These are phyloP conservation scores for Neotropicomus parvogracilis DNA, from an alignment of 1,284 basidiomycete species.

Conservation along the genomic window DNA sequence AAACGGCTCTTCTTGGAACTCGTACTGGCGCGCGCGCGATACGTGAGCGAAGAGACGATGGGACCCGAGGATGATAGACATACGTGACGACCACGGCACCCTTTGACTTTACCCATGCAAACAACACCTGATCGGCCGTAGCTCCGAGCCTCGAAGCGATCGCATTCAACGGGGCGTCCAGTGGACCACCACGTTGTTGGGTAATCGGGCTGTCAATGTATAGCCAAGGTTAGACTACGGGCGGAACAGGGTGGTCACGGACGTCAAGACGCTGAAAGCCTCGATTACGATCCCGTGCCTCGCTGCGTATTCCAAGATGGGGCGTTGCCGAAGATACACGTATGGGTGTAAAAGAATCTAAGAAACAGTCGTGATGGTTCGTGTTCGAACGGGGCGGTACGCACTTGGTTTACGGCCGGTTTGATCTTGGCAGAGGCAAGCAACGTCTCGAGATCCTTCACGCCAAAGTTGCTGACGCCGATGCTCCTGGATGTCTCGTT, in stretches of 20 bases:
- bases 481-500: conserved; percentile 49
- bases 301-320: conserved; percentile 54
- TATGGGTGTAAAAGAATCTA: conserved; percentile 71
- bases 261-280: conserved; percentile 67
- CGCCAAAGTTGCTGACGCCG: conserved; percentile 71
- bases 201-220: conserved; percentile 53
- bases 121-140: conserved; percentile 63
- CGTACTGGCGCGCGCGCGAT: conserved; percentile 41
- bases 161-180: conserved; percentile 57
- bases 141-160: conserved; percentile 55
- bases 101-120: conserved; percentile 65
- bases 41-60: not conserved
- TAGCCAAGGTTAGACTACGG: not conserved
- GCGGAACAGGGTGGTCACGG: conserved; percentile 16
- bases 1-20: conserved; percentile 63
- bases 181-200: conserved; percentile 55
- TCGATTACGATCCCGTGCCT: conserved; percentile 63
- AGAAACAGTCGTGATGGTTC: conserved; percentile 5
- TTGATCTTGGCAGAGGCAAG: conserved; percentile 53
- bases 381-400: conserved; percentile 1
- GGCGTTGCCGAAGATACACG: conserved; percentile 53
- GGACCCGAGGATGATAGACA: conserved; percentile 29
- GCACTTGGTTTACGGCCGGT: conserved; percentile 72
- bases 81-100: conserved; percentile 66
- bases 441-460: conserved; percentile 52